Evolutionary conservation across 139 green algal genomes (phyloP), one percentile per base, ranked within the genome.

Genomic region (Coccomyxa sp.): DNA sequence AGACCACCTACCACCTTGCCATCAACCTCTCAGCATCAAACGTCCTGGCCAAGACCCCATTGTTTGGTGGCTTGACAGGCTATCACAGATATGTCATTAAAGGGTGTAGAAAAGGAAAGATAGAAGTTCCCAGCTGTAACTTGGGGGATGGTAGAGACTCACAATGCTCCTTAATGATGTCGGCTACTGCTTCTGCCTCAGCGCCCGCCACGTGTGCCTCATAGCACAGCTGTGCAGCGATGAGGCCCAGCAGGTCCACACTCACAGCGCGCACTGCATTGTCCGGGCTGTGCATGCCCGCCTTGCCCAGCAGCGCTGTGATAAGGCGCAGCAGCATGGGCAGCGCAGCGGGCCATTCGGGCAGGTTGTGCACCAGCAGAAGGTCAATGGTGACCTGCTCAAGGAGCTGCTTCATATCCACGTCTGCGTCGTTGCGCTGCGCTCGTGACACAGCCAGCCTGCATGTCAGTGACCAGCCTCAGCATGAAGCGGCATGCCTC

Each of bases 261-360:
- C 73, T 22, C 22, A 82, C 76, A 71, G 89, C 79, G 12, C 85
- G 83, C 34, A 94, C 87, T 38, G 76, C 75, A 1, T 74, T 39
- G 55, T 95, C 92, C 0, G 76, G 12, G 71, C 88, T 76, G 37
- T 78, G 76, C 54, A 93, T 72, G 40, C 85, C 88, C 34, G 70
- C 75, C 16, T 77, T 70, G 27, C 82, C 77, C 14, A 85, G 84
- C 39, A 94, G 54, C 38, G 78, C 76, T 34, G 82, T 58, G 0
- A 86, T 76, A 10, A 93, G 82, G 36, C 90, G 86, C 24, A 90
- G 81, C 82, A 97, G 82, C 73, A 96, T 71, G 33, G 89, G 78
- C 24, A 31, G 33, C 8, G 92, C 91, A 2, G 82, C 89, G 2
- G 92, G 93, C 92, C 92, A 97, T 39, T 92, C 86, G 35, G 91